Conservation (phyloP, 2,329 filamentous ascomycete genomes). For the Fusarium protoensiforme region DNA sequence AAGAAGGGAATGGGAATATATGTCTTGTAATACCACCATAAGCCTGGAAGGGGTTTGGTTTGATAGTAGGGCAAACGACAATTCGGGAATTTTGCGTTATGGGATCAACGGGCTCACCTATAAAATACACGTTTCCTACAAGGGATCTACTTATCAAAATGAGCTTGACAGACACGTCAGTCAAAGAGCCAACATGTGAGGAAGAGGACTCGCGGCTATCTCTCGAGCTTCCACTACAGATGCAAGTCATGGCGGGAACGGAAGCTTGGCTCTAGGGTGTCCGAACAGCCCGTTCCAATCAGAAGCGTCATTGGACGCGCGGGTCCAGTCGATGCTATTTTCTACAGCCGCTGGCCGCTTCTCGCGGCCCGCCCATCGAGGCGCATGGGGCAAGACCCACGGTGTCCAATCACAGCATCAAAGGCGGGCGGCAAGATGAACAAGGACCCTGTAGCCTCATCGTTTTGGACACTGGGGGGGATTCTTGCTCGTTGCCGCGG, state of each 20-base stretch:
- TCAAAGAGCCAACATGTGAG: slow-evolving; percentile 11
- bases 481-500: neutral
- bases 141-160: neutral
- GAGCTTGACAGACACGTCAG: neutral
- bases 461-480: neutral
- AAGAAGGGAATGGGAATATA: slow-evolving; percentile 15
- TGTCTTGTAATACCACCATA: slow-evolving; percentile 26
- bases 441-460: neutral
- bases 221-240: slow-evolving; percentile 21
- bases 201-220: neutral
- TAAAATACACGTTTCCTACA: neutral
- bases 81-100: slow-evolving; percentile 6
- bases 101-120: slow-evolving; percentile 1
- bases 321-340: slow-evolving; percentile 39
- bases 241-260: slow-evolving; percentile 33
- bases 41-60: neutral
- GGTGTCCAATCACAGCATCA: slow-evolving; percentile 25
- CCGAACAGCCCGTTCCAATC: slow-evolving; percentile 15
- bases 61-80: slow-evolving; percentile 23
- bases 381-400: slow-evolving; percentile 16
- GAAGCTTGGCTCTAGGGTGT: slow-evolving; percentile 14
- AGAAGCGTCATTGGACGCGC: slow-evolving; percentile 10
- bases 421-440: slow-evolving; percentile 5
- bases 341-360: slow-evolving; percentile 43
- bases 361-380: slow-evolving; percentile 28